These are phyloP conservation scores for Lolium rigidum DNA, from an alignment of 176 grass and related monocot genomes.

Conservation along the genomic window DNA sequence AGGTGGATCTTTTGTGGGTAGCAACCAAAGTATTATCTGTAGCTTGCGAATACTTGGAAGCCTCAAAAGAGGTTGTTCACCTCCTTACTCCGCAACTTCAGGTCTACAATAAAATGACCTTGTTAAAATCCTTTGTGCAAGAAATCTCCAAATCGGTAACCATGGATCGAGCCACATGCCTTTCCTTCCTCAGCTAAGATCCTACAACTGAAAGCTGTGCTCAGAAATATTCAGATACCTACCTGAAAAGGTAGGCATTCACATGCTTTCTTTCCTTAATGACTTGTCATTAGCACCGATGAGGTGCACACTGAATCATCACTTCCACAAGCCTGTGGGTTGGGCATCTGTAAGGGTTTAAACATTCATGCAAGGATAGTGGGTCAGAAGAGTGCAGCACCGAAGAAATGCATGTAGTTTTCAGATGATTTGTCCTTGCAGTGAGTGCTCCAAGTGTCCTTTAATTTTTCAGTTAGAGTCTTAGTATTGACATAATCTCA, in stretches of 20 bases:
- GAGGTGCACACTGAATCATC: background rate
- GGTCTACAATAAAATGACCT: background rate
- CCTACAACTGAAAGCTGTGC: conserved; percentile 11
- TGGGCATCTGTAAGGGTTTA: conserved; percentile 22
- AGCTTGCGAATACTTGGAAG: conserved; percentile 3
- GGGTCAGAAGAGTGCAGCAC: conserved; percentile 32
- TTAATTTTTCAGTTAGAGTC: background rate
- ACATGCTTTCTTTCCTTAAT: background rate
- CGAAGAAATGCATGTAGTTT: background rate
- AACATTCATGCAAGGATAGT: background rate
- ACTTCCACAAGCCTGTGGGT: conserved; percentile 4
- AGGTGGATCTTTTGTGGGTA: background rate
- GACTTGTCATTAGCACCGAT: conserved; percentile 7
- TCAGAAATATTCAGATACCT: background rate
- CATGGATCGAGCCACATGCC: background rate
- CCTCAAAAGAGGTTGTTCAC: conserved; percentile 29
- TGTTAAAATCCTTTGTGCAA: background rate
- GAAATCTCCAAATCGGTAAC: conserved; percentile 3
- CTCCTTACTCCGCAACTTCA: conserved; percentile 14
- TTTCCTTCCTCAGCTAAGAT: conserved; percentile 24
- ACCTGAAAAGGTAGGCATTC: background rate
- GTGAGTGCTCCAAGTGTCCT: background rate
- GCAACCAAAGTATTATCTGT: background rate
- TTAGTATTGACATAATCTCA: background rate
- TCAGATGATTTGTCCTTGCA: background rate